phyloP scores from a whole-genome alignment of 1,284 basidiomycete species.

The Puccinia polysora region DNA sequence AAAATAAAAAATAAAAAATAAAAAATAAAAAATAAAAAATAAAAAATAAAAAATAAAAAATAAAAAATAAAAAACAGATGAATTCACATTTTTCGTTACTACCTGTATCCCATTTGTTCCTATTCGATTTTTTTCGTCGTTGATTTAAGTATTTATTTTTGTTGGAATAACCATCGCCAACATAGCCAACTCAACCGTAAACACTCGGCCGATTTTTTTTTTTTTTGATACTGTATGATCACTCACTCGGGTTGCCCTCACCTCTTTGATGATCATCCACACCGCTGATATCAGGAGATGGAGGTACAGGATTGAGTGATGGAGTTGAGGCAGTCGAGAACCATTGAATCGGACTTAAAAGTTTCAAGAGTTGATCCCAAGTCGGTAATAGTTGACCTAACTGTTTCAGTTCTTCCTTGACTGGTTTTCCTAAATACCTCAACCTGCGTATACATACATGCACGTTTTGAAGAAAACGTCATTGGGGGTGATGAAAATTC shows the following conservation, averaged over 20 bases:
- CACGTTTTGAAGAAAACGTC: background rate
- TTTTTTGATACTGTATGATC: background rate
- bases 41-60: background rate
- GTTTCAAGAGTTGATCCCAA: conserved; percentile 34
- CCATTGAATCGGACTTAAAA: conserved; percentile 34
- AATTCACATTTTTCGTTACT: background rate
- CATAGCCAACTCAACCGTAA: too few relatives aligned
- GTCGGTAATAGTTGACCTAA: conserved; percentile 33
- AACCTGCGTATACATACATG: background rate
- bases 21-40: background rate
- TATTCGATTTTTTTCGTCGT: background rate
- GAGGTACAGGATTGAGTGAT: background rate
- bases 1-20: background rate
- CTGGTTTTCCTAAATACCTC: conserved; percentile 33
- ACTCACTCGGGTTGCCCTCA: background rate
- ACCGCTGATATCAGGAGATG: background rate
- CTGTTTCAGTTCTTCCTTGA: conserved; percentile 36
- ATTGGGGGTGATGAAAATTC: background rate
- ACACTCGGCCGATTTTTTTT: too few relatives aligned
- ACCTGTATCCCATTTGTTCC: background rate
- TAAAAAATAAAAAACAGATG: background rate
- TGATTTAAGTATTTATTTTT: too few relatives aligned
- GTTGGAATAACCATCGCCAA: too few relatives aligned
- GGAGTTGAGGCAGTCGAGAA: background rate
- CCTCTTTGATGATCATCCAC: background rate